Evolutionary conservation across 306 rosid species (phyloP), one percentile per base, ranked within the genome.

Genomic region (Heteromeles arbutifolia): DNA sequence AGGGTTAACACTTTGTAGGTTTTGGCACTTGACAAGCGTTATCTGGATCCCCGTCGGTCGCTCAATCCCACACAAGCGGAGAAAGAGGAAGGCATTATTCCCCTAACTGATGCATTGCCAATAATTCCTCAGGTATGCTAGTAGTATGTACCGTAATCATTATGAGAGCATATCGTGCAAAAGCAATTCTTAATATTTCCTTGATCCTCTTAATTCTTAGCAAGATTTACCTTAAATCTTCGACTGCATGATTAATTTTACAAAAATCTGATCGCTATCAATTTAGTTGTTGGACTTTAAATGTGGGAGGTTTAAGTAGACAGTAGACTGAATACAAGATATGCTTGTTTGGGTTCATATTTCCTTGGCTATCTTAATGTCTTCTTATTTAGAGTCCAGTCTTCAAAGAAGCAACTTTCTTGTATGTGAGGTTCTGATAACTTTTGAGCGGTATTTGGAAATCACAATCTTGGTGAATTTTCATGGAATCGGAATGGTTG

Each of bases 1-100:
- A 43, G 65, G 8, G 37, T 26, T 17, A 71, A 59, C 41, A 29
- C 76, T 75, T 44, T 65, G 72, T 79, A 96, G 99, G 95, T 96
- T 80, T 88, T 96, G 90, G 97, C 98, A 28, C 91, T 96, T 79
- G 99, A 96, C 79, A 96, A 95, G 83, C 93, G 97, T 11, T 90
- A 79, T 74, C 74, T 96, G 77, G 99, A 96, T 84, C 99, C 98
- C 63, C 88, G 98, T 15, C 88, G 99, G 62, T 86, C 99, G 39
- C 76, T 87, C 66, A 90, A 90, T 67, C 98, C 99, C 64, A 70
- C 97, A 63, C 93, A 79, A 83, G 90, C 92, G 61, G 99, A 96
- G 88, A 87, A 69, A 81, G 99, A 96, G 86, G 99, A 96, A 84
- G 99, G 99, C 78, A 85, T 96, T 70, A 90, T 96, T 80, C 99